These are phyloP conservation scores for Pleurotus djamor DNA, from an alignment of 768 basidiomycete species.

Conservation along the genomic window DNA sequence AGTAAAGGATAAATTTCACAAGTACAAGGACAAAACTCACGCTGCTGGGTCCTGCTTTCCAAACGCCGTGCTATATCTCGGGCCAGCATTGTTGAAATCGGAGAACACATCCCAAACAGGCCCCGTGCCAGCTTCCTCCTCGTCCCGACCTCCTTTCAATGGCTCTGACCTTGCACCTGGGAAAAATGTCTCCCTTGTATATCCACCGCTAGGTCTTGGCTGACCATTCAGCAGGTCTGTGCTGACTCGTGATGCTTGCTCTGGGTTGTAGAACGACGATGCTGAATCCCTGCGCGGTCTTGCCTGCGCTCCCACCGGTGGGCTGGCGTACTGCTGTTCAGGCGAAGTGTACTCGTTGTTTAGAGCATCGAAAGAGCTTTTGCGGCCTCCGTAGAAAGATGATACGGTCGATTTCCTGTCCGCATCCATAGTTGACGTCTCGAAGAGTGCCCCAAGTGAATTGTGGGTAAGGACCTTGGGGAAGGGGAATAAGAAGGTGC, in stretches of 20 bases:
- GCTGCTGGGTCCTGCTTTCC: slow-evolving; percentile 40
- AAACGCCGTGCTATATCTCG: slow-evolving; percentile 69
- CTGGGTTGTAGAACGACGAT: slow-evolving; percentile 65
- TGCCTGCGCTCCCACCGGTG: slow-evolving; percentile 8
- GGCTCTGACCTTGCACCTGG: slow-evolving; percentile 72
- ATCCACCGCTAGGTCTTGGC: slow-evolving; percentile 54
- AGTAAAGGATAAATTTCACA: slow-evolving; percentile 6
- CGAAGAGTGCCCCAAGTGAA: background rate
- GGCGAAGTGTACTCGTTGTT: slow-evolving; percentile 48
- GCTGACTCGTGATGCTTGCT: slow-evolving; percentile 40
- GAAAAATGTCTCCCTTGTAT: slow-evolving; percentile 70
- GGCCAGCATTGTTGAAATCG: slow-evolving; percentile 87
- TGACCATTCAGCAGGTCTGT: slow-evolving; percentile 44
- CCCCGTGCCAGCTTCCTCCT: slow-evolving; percentile 42
- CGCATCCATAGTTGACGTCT: slow-evolving; percentile 52
- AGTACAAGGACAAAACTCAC: slow-evolving; percentile 32
- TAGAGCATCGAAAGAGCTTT: slow-evolving; percentile 59
- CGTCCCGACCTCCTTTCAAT: slow-evolving; percentile 74
- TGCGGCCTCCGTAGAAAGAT: slow-evolving; percentile 72
- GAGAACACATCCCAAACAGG: slow-evolving; percentile 79
- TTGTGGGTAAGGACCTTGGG: background rate
- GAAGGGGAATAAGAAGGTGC: background rate
- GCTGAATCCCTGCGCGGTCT: slow-evolving; percentile 57
- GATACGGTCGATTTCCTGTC: slow-evolving; percentile 80
- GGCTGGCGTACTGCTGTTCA: slow-evolving; percentile 16